phyloP scores from a whole-genome alignment of 2,329 filamentous ascomycete genomes.

The Nemania sp. region DNA sequence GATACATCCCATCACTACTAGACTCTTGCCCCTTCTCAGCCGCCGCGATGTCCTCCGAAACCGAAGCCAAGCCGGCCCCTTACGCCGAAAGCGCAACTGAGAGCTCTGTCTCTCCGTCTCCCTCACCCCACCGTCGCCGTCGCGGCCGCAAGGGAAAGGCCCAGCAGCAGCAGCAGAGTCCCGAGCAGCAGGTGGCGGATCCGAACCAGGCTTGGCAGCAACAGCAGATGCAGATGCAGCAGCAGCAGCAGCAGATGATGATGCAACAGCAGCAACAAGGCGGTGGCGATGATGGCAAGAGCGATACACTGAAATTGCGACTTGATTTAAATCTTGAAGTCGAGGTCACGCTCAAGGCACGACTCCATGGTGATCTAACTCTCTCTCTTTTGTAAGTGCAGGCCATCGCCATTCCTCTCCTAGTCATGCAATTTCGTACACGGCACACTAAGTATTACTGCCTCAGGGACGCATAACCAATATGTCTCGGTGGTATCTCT shows the following conservation, averaged over 20 bases:
- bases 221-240: constrained; percentile 24
- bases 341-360: constrained; percentile 85
- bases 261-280: constrained; percentile 25
- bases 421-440: not conserved
- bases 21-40: not conserved
- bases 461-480: constrained; percentile 24
- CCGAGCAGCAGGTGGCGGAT: constrained; percentile 23
- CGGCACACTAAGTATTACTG: constrained; percentile 1
- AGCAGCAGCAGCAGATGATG: constrained; percentile 19
- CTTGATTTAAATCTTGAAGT: constrained; percentile 82
- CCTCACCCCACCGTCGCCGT: constrained; percentile 29
- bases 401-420: not conserved
- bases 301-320: constrained; percentile 70
- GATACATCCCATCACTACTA: not conserved
- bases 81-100: constrained; percentile 33
- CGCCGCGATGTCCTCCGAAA: constrained; percentile 27
- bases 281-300: constrained; percentile 46
- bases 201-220: constrained; percentile 26
- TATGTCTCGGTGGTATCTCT: not conserved
- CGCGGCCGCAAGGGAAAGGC: constrained; percentile 27
- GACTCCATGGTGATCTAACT: constrained; percentile 82
- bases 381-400: constrained; percentile 65
- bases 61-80: constrained; percentile 26
- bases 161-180: constrained; percentile 19
- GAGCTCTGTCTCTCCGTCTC: constrained; percentile 30